Conservation (phyloP, 139 green algal genomes). For the Micromonas commoda region DNA sequence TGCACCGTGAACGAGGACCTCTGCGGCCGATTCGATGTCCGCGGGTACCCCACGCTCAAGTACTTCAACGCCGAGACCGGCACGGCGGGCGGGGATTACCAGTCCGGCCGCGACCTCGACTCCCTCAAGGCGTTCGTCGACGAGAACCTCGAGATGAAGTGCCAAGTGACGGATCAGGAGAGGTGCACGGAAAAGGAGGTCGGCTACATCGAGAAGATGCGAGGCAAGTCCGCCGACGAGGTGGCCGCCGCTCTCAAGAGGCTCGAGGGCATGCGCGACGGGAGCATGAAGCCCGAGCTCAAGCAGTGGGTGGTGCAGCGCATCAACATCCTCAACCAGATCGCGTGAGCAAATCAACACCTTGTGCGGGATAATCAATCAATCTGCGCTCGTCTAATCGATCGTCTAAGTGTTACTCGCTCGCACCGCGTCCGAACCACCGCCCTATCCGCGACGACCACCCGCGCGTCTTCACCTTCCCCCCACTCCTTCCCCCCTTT, state of each 20-base stretch:
- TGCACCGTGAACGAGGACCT: conserved; percentile 31
- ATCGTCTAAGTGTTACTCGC: too few species aligned
- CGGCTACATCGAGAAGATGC: conserved; percentile 22
- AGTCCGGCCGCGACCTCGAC: conserved; percentile 25
- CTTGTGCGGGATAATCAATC: too few species aligned
- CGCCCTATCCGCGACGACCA: too few species aligned
- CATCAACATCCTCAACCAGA: conserved; percentile 10
- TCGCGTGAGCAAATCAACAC: too few species aligned
- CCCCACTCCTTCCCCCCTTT: background rate
- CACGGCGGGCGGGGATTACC: conserved; percentile 11
- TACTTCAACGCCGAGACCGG: conserved; percentile 25
- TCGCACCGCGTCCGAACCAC: too few species aligned
- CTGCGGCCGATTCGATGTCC: conserved; percentile 34
- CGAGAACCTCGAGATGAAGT: conserved; percentile 13
- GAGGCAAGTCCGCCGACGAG: background rate
- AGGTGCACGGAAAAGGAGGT: conserved; percentile 23
- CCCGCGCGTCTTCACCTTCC: background rate
- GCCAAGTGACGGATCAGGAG: conserved; percentile 4
- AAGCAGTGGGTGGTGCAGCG: conserved; percentile 23
- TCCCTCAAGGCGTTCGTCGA: conserved; percentile 16
- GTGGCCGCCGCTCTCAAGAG: background rate
- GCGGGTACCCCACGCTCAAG: conserved; percentile 35
- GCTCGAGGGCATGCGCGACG: background rate
- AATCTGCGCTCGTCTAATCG: too few species aligned
- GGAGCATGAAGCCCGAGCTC: conserved; percentile 20